These are phyloP conservation scores for Jatropha multifida DNA, from an alignment of 441 rosid genomes.

Conservation along the genomic window DNA sequence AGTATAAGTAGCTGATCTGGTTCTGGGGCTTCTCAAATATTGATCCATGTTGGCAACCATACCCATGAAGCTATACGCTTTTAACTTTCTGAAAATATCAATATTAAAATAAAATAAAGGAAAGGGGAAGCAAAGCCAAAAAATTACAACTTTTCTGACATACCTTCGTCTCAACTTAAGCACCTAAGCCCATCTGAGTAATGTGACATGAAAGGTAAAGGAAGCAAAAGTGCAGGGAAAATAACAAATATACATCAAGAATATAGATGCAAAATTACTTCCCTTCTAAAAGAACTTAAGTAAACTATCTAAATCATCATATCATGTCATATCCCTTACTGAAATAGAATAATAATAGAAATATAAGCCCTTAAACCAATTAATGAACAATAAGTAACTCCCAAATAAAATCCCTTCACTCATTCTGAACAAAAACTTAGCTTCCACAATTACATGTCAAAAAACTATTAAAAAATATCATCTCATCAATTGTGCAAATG, in stretches of 20 bases:
- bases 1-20: not conserved
- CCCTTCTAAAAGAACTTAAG: not conserved
- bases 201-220: not conserved
- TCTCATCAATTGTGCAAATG: not conserved
- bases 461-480: not conserved
- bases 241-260: not conserved
- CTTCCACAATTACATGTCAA: too few species aligned
- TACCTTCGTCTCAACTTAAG: slow-evolving; percentile 2
- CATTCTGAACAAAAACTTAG: not conserved
- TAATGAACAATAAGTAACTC: not conserved
- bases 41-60: not conserved
- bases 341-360: not conserved
- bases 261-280: not conserved
- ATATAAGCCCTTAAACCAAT: not conserved
- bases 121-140: not conserved
- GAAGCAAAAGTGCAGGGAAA: not conserved
- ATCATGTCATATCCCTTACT: not conserved
- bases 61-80: not conserved
- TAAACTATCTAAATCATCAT: not conserved
- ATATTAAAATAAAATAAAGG: not conserved
- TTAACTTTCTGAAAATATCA: not conserved
- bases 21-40: slow-evolving; percentile 1
- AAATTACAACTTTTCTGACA: not conserved
- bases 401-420: not conserved
- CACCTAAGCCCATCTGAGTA: not conserved